Percentiles rank a stretch among this genome's conserved stretches.
phyloP scores from a whole-genome alignment of 2,329 filamentous ascomycete genomes.

The Aspergillus aculeatinus region DNA sequence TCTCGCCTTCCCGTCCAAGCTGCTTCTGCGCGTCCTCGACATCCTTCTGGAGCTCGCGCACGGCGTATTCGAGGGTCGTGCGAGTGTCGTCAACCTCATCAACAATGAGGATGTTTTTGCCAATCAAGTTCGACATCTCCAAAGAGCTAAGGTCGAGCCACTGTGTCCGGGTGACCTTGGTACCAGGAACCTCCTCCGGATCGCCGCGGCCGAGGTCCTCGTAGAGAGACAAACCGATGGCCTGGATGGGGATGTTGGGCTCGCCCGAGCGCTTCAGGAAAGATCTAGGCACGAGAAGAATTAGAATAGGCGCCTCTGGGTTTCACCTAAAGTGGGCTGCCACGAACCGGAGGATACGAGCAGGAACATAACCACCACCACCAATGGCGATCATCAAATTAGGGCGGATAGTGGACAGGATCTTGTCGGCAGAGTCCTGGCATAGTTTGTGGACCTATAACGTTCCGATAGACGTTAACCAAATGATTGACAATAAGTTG shows the following conservation, averaged over 20 bases:
- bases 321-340: background rate
- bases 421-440: constrained; percentile 75
- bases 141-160: constrained; percentile 90
- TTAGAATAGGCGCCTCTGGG: constrained; percentile 5
- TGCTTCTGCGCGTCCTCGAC: constrained; percentile 76
- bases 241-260: constrained; percentile 98
- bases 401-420: constrained; percentile 82
- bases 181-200: constrained; percentile 75
- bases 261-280: constrained; percentile 87
- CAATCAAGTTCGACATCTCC: constrained; percentile 83
- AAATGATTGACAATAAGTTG: background rate
- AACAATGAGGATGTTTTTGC: constrained; percentile 88
- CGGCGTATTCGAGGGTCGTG: constrained; percentile 90
- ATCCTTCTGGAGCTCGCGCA: constrained; percentile 91
- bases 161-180: constrained; percentile 94
- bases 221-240: constrained; percentile 96
- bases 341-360: constrained; percentile 78
- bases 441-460: constrained; percentile 93
- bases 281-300: constrained; percentile 51
- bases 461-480: constrained; percentile 14
- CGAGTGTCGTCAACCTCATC: constrained; percentile 96
- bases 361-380: constrained; percentile 94
- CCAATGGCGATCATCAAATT: constrained; percentile 99
- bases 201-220: constrained; percentile 70
- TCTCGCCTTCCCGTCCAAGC: constrained; percentile 65